These are phyloP conservation scores for Neoarthrinium moseri DNA, from an alignment of 2,329 filamentous ascomycete genomes.

Conservation along the genomic window DNA sequence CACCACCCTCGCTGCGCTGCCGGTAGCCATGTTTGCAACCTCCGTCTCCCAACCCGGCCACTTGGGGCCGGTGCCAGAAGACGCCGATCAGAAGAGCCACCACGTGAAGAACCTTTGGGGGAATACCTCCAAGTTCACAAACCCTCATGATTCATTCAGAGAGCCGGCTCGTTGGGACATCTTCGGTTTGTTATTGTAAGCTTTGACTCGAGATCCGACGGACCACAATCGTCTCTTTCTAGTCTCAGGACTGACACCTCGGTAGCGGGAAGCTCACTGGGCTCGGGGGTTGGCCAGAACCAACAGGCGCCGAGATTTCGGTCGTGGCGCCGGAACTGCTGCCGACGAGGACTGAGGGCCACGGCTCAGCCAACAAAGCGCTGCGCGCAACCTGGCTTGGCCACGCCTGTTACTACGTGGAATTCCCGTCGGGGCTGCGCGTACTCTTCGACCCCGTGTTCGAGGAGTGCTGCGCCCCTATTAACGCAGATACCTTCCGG, in stretches of 20 bases:
- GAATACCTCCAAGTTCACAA: slow-evolving; percentile 39
- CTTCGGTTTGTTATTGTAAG: not conserved
- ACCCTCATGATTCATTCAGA: slow-evolving; percentile 9
- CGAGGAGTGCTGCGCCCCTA: slow-evolving; percentile 79
- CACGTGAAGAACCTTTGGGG: slow-evolving; percentile 43
- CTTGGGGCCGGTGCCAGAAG: slow-evolving; percentile 26
- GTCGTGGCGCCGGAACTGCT: slow-evolving; percentile 1
- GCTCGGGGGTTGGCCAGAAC: not conserved
- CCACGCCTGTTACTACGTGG: slow-evolving; percentile 90
- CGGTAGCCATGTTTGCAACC: slow-evolving; percentile 2
- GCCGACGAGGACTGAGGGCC: not conserved
- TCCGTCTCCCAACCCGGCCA: slow-evolving; percentile 3
- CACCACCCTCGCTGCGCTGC: not conserved
- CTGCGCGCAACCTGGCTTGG: slow-evolving; percentile 92
- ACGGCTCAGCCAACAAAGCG: slow-evolving; percentile 35
- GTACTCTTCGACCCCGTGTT: slow-evolving; percentile 95
- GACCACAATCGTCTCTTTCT: no score
- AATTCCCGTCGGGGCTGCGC: slow-evolving; percentile 81
- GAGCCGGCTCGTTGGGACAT: not conserved
- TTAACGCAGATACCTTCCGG: slow-evolving; percentile 69
- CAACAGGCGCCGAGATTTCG: not conserved
- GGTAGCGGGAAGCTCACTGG: not conserved
- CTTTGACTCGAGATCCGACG: no score
- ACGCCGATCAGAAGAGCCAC: slow-evolving; percentile 44
- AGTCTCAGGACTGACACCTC: not conserved